A percentile compares a stretch with the other conserved stretches of the same genome.
Conservation (phyloP, 2,329 filamentous ascomycete species). For the Periconia digitata region DNA sequence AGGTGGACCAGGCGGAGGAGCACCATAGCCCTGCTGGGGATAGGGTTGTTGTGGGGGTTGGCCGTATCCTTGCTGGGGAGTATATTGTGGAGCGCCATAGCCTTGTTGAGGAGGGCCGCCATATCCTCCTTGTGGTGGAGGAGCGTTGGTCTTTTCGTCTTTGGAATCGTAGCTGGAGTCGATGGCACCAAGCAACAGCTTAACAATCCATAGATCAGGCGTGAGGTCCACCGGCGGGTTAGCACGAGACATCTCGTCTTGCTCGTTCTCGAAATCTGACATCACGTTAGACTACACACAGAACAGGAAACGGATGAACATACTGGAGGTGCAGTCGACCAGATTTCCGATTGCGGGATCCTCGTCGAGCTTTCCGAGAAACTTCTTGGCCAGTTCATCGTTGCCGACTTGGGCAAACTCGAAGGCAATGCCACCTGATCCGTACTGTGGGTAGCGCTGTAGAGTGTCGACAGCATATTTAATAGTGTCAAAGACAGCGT, state of each 20-base stretch:
- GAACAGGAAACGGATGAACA: constrained; percentile 22
- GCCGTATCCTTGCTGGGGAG: constrained; percentile 19
- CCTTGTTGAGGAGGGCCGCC: constrained; percentile 20
- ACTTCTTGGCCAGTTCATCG: constrained; percentile 64
- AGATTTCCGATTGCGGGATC: constrained; percentile 62
- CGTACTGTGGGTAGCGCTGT: constrained; percentile 49
- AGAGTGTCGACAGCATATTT: constrained; percentile 56
- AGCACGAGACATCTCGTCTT: constrained; percentile 65
- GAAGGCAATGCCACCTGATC: constrained; percentile 63
- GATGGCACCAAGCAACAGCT: constrained; percentile 68
- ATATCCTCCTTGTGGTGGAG: constrained; percentile 13
- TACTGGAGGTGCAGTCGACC: constrained; percentile 70
- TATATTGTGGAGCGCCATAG: constrained; percentile 27
- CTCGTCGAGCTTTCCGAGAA: constrained; percentile 64
- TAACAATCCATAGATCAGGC: constrained; percentile 67
- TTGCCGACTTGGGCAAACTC: constrained; percentile 72
- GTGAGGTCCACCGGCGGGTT: constrained; percentile 64
- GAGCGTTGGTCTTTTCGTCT: constrained; percentile 58
- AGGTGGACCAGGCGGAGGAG: constrained; percentile 23
- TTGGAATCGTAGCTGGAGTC: constrained; percentile 67
- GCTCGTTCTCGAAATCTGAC: constrained; percentile 67
- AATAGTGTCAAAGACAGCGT: constrained; percentile 60
- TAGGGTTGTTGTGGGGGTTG: constrained; percentile 34
- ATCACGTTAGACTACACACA: constrained; percentile 6
- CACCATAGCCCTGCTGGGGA: constrained; percentile 25